Conservation (phyloP, 208 protist genomes). For the Sergeia podlipaevii region DNA sequence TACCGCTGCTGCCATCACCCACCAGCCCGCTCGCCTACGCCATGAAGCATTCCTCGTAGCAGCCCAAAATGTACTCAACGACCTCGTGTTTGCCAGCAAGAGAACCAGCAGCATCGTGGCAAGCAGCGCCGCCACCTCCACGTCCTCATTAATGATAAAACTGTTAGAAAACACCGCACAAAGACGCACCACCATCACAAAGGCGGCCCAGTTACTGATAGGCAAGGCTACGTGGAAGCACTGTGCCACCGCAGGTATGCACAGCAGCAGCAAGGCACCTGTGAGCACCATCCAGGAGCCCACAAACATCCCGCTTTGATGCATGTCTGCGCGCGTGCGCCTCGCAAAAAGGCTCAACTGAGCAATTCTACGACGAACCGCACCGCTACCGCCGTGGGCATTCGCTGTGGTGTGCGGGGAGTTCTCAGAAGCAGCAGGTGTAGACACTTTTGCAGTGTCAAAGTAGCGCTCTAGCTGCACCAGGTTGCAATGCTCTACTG, state of each 20-base stretch:
- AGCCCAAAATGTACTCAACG: background rate
- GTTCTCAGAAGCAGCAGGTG: slow-evolving; percentile 8
- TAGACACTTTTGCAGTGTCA: slow-evolving; percentile 15
- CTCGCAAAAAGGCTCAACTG: slow-evolving; percentile 48
- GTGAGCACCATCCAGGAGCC: slow-evolving; percentile 36
- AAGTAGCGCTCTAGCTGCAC: slow-evolving; percentile 45
- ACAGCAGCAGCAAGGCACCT: slow-evolving; percentile 34
- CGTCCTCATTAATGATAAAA: slow-evolving; percentile 70
- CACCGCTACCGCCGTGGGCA: slow-evolving; percentile 2
- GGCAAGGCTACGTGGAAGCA: slow-evolving; percentile 12
- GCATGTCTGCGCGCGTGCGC: slow-evolving; percentile 43
- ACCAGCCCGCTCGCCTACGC: background rate
- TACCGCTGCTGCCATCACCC: slow-evolving; percentile 12
- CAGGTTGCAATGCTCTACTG: slow-evolving; percentile 50
- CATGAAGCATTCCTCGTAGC: too few species aligned
- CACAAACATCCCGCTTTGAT: slow-evolving; percentile 35
- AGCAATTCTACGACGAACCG: slow-evolving; percentile 18
- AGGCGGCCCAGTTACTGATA: slow-evolving; percentile 16
- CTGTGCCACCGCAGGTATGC: slow-evolving; percentile 17
- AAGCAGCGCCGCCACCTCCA: slow-evolving; percentile 33
- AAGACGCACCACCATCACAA: slow-evolving; percentile 43
- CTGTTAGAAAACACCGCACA: slow-evolving; percentile 67
- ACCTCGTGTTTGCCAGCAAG: background rate
- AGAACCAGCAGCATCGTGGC: background rate
- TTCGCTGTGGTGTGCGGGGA: background rate